Conservation (phyloP, 352 stramenopile genomes). For the Phytophthora colocasiae region DNA sequence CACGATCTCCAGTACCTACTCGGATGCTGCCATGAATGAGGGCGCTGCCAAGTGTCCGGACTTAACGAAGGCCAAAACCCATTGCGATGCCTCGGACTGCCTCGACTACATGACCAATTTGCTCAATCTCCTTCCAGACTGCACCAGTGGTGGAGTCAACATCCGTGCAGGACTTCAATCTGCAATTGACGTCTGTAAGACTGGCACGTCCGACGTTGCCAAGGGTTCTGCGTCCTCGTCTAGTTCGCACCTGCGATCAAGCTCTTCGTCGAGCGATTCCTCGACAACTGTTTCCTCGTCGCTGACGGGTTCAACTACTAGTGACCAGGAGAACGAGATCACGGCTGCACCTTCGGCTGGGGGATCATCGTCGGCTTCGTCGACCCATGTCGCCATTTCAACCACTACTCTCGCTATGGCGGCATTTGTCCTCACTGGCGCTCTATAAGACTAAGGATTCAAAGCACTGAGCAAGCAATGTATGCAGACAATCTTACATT, state of each 20-base stretch:
- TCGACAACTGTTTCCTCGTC: too few relatives aligned
- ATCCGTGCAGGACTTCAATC: slow-evolving; percentile 21
- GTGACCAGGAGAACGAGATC: slow-evolving; percentile 11
- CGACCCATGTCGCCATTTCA: slow-evolving; percentile 7
- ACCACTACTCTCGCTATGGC: background rate
- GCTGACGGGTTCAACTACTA: background rate
- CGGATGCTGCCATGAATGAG: slow-evolving; percentile 10
- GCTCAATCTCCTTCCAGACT: slow-evolving; percentile 31
- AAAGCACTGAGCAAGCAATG: too few relatives aligned
- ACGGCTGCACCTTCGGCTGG: slow-evolving; percentile 9
- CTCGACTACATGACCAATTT: slow-evolving; percentile 22
- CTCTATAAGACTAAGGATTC: background rate
- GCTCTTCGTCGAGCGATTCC: background rate
- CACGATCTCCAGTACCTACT: slow-evolving; percentile 24
- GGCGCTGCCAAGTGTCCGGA: slow-evolving; percentile 18
- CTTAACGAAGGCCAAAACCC: slow-evolving; percentile 17
- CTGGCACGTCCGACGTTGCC: slow-evolving; percentile 14
- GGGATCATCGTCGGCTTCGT: slow-evolving; percentile 13
- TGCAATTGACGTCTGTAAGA: slow-evolving; percentile 27
- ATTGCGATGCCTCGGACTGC: slow-evolving; percentile 24
- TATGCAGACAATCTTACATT: too few relatives aligned
- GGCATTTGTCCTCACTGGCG: slow-evolving; percentile 7
- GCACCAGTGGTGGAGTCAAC: slow-evolving; percentile 31
- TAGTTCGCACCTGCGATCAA: background rate
- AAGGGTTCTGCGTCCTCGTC: slow-evolving; percentile 3